Conservation (phyloP, 2,329 filamentous ascomycete genomes). For the Cladosporium sp. region DNA sequence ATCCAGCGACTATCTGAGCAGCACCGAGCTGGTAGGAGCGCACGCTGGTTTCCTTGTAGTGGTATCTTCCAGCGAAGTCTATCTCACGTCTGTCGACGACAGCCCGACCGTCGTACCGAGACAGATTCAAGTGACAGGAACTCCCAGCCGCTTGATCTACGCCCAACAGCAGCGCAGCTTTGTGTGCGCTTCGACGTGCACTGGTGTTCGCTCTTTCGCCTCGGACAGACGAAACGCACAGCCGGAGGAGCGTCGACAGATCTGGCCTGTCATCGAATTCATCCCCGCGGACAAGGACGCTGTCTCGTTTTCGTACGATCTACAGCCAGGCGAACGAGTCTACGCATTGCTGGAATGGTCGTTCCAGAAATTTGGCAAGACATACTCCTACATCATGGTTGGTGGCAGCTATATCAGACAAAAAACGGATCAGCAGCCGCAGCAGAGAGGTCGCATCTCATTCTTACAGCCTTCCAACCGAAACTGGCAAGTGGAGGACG, state of each 20-base stretch:
- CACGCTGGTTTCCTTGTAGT: slow-evolving; percentile 29
- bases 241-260: slow-evolving; percentile 36
- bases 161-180: slow-evolving; percentile 41
- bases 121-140: slow-evolving; percentile 32
- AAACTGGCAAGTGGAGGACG: slow-evolving; percentile 55
- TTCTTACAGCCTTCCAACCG: slow-evolving; percentile 34
- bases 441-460: slow-evolving; percentile 49
- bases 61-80: slow-evolving; percentile 28
- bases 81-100: slow-evolving; percentile 24
- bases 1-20: slow-evolving; percentile 23
- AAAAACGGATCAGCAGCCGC: slow-evolving; percentile 13
- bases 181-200: slow-evolving; percentile 48
- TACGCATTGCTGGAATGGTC: slow-evolving; percentile 65
- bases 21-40: slow-evolving; percentile 3
- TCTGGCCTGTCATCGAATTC: slow-evolving; percentile 49
- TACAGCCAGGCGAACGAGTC: slow-evolving; percentile 61
- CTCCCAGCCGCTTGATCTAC: slow-evolving; percentile 34
- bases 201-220: slow-evolving; percentile 34
- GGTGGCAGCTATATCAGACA: slow-evolving; percentile 47
- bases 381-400: slow-evolving; percentile 64
- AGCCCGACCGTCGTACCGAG: slow-evolving; percentile 29
- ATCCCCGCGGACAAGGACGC: slow-evolving; percentile 32
- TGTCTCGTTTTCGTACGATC: slow-evolving; percentile 33
- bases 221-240: slow-evolving; percentile 25
- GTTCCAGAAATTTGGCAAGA: slow-evolving; percentile 50